A percentile compares a stretch with the other conserved stretches of the same genome.
phyloP scores from a whole-genome alignment of 345 rosid genomes.

The Erucastrum elatum region DNA sequence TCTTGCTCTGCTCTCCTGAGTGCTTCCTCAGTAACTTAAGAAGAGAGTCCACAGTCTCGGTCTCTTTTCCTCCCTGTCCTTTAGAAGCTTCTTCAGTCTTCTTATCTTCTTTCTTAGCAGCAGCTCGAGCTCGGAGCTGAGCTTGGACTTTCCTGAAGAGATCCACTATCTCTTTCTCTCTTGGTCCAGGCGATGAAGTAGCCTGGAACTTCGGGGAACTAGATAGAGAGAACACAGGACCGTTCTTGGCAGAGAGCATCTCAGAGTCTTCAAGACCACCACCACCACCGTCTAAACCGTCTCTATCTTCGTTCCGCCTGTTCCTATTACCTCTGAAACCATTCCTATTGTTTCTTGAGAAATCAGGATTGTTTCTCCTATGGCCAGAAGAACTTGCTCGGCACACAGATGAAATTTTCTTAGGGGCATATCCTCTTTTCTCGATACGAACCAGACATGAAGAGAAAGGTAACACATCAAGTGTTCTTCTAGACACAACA shows the following conservation, averaged over 20 bases:
- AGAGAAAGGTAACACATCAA: conserved; percentile 40
- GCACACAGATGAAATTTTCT: conserved; percentile 49
- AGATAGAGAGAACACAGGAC: conserved; percentile 58
- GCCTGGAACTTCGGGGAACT: conserved; percentile 61
- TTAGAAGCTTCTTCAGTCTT: conserved; percentile 46
- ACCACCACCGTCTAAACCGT: conserved; percentile 44
- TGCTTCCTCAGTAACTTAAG: conserved; percentile 77
- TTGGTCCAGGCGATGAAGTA: conserved; percentile 64
- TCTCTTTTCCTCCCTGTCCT: conserved; percentile 61
- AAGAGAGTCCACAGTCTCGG: conserved; percentile 70
- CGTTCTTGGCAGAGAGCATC: conserved; percentile 55
- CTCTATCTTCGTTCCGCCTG: conserved; percentile 61
- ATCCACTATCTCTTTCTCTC: conserved; percentile 80
- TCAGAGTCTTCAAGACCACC: conserved; percentile 55
- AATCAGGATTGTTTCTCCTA: conserved; percentile 68
- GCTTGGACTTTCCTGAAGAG: conserved; percentile 81
- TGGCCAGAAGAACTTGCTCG: conserved; percentile 57
- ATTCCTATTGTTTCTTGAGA: conserved; percentile 58
- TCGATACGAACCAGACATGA: conserved; percentile 37
- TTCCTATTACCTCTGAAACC: conserved; percentile 56
- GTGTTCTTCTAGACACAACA: conserved; percentile 50
- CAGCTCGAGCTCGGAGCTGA: conserved; percentile 80
- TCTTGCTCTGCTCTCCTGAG: conserved; percentile 61
- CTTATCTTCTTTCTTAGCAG: conserved; percentile 57
- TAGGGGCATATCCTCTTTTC: conserved; percentile 37